Evolutionary conservation across 1,139 yeast species (phyloP).

Genomic region (Debaryomyces robertsiae): DNA sequence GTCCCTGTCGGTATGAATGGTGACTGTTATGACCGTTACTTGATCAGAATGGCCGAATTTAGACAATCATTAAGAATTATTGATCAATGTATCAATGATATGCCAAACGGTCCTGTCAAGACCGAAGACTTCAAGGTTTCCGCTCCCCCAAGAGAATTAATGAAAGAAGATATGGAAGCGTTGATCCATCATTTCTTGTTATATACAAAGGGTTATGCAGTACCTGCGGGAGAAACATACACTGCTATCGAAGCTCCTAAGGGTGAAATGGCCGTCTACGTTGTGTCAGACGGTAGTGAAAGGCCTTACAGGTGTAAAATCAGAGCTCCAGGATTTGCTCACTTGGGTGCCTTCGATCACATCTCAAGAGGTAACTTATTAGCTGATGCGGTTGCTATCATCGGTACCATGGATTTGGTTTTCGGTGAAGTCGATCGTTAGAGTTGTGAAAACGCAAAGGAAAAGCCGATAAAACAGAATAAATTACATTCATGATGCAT

Average conservation of each 20-base stretch:
- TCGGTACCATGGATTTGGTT: slow-evolving; percentile 94
- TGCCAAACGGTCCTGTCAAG: slow-evolving; percentile 92
- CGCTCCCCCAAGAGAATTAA: slow-evolving; percentile 78
- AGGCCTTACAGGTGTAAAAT: slow-evolving; percentile 92
- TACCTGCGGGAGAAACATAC: slow-evolving; percentile 89
- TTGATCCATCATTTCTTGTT: slow-evolving; percentile 86
- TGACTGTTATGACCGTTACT: slow-evolving; percentile 89
- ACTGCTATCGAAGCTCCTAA: slow-evolving; percentile 94
- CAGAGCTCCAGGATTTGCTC: slow-evolving; percentile 93
- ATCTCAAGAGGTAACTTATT: slow-evolving; percentile 83
- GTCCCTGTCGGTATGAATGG: slow-evolving; percentile 86
- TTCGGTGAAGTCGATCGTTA: slow-evolving; percentile 93
- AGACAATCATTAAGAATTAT: slow-evolving; percentile 88
- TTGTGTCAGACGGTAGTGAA: slow-evolving; percentile 87
- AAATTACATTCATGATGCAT: slow-evolving; percentile 14
- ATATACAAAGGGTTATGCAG: slow-evolving; percentile 86
- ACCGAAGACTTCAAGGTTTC: slow-evolving; percentile 86
- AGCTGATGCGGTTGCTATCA: slow-evolving; percentile 92
- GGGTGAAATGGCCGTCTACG: slow-evolving; percentile 93
- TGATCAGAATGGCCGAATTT: slow-evolving; percentile 88
- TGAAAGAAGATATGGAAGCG: slow-evolving; percentile 95
- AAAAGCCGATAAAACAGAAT: slow-evolving; percentile 3
- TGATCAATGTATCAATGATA: slow-evolving; percentile 86
- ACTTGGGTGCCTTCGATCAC: slow-evolving; percentile 85
- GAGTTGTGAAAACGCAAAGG: not conserved